Percentiles rank a stretch among this genome's conserved stretches.
Conservation (phyloP, 176 grass and related monocot genomes). For the Oryza coarctata region DNA sequence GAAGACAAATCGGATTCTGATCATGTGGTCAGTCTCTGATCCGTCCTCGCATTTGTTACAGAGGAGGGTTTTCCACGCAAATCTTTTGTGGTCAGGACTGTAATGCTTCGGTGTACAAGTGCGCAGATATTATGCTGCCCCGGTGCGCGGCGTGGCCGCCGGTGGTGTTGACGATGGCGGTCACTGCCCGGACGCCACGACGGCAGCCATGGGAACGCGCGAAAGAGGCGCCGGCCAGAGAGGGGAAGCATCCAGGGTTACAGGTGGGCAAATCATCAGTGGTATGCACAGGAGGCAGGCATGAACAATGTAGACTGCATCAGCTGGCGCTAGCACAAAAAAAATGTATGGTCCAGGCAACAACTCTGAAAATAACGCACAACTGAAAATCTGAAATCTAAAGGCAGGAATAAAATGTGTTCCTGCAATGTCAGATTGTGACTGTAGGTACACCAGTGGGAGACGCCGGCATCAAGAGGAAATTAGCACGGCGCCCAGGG, state of each 20-base stretch:
- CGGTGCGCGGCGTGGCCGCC: background rate
- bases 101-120: slow-evolving; percentile 11
- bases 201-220: background rate
- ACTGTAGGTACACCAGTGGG: background rate
- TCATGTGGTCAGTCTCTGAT: background rate
- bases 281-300: background rate
- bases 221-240: background rate
- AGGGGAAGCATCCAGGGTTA: background rate
- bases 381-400: background rate
- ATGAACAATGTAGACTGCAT: background rate
- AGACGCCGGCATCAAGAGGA: background rate
- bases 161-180: background rate
- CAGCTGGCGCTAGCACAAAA: background rate
- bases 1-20: background rate
- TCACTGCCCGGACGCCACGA: background rate
- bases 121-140: background rate
- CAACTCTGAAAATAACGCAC: background rate
- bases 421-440: background rate
- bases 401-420: background rate
- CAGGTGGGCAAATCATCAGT: background rate
- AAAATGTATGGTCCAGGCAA: background rate
- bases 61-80: background rate
- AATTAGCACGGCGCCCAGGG: background rate
- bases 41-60: background rate
- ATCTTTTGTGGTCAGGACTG: too few species aligned